Conservation (phyloP, 2,329 filamentous ascomycete species). For the Ilyonectria sp. region DNA sequence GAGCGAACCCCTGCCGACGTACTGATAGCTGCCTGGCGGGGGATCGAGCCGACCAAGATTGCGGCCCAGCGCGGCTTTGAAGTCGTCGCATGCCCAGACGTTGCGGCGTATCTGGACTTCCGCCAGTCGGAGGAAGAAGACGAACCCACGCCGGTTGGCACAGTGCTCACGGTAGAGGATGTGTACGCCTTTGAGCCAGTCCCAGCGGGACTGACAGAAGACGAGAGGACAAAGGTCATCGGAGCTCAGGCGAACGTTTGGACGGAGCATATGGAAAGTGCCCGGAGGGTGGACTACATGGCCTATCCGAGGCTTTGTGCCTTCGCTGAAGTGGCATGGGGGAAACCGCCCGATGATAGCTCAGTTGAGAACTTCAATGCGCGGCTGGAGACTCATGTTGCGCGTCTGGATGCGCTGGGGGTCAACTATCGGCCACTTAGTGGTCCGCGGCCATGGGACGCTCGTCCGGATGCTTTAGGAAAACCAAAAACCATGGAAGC, state of each 20-base stretch:
- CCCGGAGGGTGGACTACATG: conserved; percentile 37
- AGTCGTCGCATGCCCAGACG: conserved; percentile 35
- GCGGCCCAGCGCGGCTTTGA: conserved; percentile 37
- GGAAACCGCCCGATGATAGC: conserved; percentile 17
- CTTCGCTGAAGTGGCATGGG: conserved; percentile 36
- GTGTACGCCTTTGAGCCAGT: conserved; percentile 33
- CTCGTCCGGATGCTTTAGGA: conserved; percentile 32
- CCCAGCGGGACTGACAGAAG: conserved; percentile 25
- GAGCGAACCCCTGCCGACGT: conserved; percentile 23
- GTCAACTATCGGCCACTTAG: conserved; percentile 33
- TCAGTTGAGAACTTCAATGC: conserved; percentile 17
- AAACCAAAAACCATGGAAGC: conserved; percentile 23
- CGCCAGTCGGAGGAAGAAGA: conserved; percentile 36
- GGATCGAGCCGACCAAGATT: conserved; percentile 30
- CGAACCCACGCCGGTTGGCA: conserved; percentile 35
- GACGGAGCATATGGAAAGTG: conserved; percentile 40
- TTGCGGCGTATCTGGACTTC: conserved; percentile 35
- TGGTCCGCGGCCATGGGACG: conserved; percentile 36
- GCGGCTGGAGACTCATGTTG: conserved; percentile 25
- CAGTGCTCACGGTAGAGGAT: conserved; percentile 29
- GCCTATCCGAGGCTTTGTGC: conserved; percentile 25
- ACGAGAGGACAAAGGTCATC: conserved; percentile 26
- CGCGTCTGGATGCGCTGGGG: conserved; percentile 28
- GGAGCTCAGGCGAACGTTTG: conserved; percentile 38
- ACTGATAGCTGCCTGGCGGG: conserved; percentile 35